Evolutionary conservation across 2,329 filamentous ascomycete genomes (phyloP), one percentile per base, ranked within the genome.

Genomic region (Fusarium sp.): DNA sequence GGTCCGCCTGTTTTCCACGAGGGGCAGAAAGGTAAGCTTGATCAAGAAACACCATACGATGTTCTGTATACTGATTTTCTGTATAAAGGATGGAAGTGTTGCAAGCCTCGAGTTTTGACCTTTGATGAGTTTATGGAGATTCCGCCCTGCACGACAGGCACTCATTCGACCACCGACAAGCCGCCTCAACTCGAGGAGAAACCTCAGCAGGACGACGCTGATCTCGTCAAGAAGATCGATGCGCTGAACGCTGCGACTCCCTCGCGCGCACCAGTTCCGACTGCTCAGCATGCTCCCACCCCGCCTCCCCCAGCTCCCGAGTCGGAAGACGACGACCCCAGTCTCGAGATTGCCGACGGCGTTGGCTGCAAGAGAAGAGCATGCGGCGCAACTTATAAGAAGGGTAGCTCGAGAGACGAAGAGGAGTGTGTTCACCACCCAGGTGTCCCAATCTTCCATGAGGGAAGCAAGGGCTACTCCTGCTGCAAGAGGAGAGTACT

Each of bases 71-170:
- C 40, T 60, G 34, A 69, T 42, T 29, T 24, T 30, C 8, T 18
- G 18, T 6, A 12, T n/a, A 52, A 76, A 98, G 95, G 96, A 78
- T 98, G 96, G 95, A 97, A 97, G 84, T 99, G 96, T 85, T 99
- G 96, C 88, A 98, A 98, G 83, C 92, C 94, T 61, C 92, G 96
- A 77, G 94, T 98, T 75, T 86, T 99, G 75, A 98, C 94, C 64
- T 99, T 99, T 79, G 96, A 99, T 82, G 96, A 99, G 83, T 99
- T 99, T 85, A 93, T 99, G 81, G 81, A 86, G 65, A 98, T 99
- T 75, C 85, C 92, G 52, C 95, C 96, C 40, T 99, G 96, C 86
- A 97, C 96, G 27, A 92, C 91, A 14, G 96, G 96, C 77, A 94
- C 91, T 76, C 96, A 99, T 84, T 96, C 93, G 63, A 94, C 93